phyloP scores from a whole-genome alignment of 192 early-diverging fungal genomes.

The Ramicandelaber brevisporus region DNA sequence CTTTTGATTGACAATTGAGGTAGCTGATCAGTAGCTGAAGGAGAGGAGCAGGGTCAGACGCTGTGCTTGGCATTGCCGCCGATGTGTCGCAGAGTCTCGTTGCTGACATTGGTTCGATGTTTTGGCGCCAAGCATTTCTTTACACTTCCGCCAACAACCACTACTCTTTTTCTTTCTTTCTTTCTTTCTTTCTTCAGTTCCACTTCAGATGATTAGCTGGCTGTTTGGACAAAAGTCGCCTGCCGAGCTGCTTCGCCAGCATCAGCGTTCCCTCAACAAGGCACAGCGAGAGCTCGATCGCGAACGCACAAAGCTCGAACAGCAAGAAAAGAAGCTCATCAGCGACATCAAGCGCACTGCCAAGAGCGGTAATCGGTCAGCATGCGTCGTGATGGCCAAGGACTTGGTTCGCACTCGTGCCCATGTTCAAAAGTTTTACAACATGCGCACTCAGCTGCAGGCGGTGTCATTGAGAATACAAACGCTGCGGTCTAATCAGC shows the following conservation, averaged over 20 bases:
- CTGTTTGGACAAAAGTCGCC: constrained; percentile 67
- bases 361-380: constrained; percentile 78
- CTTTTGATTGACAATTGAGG: too few species aligned
- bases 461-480: constrained; percentile 50
- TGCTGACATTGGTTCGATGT: too few species aligned
- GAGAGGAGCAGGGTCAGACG: too few species aligned
- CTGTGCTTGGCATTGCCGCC: too few species aligned
- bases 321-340: constrained; percentile 88
- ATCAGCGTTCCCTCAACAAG: constrained; percentile 63
- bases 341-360: constrained; percentile 79
- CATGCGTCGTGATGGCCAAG: constrained; percentile 92
- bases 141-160: too few species aligned
- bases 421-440: constrained; percentile 88
- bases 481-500: constrained; percentile 79
- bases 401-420: constrained; percentile 85
- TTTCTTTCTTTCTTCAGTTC: too few species aligned
- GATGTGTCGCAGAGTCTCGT: too few species aligned
- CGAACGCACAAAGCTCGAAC: constrained; percentile 66
- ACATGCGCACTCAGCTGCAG: constrained; percentile 86
- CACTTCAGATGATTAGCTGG: constrained; percentile 31
- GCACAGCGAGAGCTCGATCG: constrained; percentile 83
- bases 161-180: too few species aligned
- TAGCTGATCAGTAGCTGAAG: too few species aligned
- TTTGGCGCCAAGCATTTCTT: too few species aligned
- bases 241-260: constrained; percentile 71